phyloP scores from a whole-genome alignment of 345 rosid genomes.

The Lumnitzera racemosa region DNA sequence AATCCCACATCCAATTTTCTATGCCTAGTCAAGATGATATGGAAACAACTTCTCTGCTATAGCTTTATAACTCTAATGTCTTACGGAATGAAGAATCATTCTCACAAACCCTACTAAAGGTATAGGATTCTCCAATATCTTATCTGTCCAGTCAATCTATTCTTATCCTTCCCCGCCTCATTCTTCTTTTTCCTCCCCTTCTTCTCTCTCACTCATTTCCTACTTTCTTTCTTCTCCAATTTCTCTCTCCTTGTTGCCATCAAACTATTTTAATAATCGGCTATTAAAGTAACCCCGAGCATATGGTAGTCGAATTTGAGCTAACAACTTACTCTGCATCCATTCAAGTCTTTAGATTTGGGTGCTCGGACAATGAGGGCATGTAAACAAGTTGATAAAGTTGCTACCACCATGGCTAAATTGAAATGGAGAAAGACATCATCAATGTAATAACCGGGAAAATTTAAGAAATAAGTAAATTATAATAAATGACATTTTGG shows the following conservation, averaged over 20 bases:
- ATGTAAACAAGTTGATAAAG: conserved; percentile 6
- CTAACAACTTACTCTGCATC: conserved; percentile 36
- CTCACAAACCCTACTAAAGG: conserved; percentile 90
- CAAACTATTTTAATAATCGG: conserved; percentile 31
- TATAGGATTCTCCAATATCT: conserved; percentile 78
- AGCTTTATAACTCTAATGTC: conserved; percentile 40
- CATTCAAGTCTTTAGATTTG: conserved; percentile 38
- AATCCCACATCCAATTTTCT: conserved; percentile 82
- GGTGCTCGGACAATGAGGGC: conserved; percentile 25
- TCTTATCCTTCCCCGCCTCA: conserved; percentile 28
- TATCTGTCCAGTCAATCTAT: conserved; percentile 73
- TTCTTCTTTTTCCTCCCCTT: conserved; percentile 4
- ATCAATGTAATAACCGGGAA: conserved; percentile 7
- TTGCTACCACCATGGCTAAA: neutral
- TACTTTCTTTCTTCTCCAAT: conserved; percentile 4
- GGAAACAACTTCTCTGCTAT: conserved; percentile 79
- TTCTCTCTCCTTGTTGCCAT: conserved; percentile 20
- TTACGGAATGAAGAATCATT: conserved; percentile 83
- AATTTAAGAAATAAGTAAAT: too few relatives aligned
- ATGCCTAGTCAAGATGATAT: conserved; percentile 64
- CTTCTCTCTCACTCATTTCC: conserved; percentile 29
- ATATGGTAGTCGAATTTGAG: conserved; percentile 19
- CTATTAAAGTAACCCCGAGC: conserved; percentile 44
- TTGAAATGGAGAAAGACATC: conserved; percentile 33
- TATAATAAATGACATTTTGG: too few relatives aligned